Evolutionary conservation across 495 filamentous ascomycete species (phyloP), one percentile per base, ranked within the genome.

Genomic region (Neurospora hispaniola): DNA sequence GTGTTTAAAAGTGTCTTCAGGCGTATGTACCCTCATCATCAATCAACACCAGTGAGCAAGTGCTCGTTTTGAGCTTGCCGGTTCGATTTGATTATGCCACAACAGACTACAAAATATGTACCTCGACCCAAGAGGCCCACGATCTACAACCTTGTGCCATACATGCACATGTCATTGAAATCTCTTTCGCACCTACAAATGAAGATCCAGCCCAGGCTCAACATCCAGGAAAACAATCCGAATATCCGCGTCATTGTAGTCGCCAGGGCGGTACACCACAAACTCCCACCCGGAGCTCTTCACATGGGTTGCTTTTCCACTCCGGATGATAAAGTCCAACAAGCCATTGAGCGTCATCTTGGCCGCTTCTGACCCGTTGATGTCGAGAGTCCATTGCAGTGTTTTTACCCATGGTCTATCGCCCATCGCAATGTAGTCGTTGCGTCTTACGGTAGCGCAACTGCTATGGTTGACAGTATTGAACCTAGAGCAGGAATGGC

Each of bases 401-500:
- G 41, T 23, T 71, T 62, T 18, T 2, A 62, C 71, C 40, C 16
- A n/a, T 46, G 76, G 46, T 46, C 71, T 73, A 35, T 8, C 46
- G 4, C 40, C 14, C 18, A 75, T 4, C 42, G 41, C 46, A 0
- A 5, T 46, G 41, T 70, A 62, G 23, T 71, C 66, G n/a, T 59
- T 66, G 2, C 71, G 41, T 9, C 40, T 3, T 70, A 42, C 70
- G 7, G 73, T 66, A 14, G 69, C 71, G 10, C 44, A n/a, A 27
- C 70, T 69, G 27, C 38, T 35, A 44, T 27, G 72, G 48, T 73
- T 75, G 74, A 70, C 75, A 5, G 42, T 69, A 42, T 71, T 42
- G 12, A 31, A 70, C 16, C 73, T 72, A 8, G 62, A 40, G 7
- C 68, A 72, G 20, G 42, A 23, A 44, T 39, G 10, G 14, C 35